Base-by-base conservation (phyloP, 176 grass and related monocot species). In the Oryza glaberrima region DNA sequence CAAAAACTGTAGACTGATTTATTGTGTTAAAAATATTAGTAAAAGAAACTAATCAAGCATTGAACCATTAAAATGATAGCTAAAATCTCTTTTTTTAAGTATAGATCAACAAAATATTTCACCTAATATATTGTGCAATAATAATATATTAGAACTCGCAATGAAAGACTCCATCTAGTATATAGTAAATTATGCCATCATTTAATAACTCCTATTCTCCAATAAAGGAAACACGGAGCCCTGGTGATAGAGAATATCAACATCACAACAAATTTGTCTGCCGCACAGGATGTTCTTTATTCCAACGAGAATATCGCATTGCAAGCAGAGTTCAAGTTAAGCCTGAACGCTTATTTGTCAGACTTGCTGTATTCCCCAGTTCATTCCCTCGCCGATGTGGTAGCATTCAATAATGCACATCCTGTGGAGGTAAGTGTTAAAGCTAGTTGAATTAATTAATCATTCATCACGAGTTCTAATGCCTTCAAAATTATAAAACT, bases 341-440 rank as follows among this genome's bases (percentile, higher is more conserved):
- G 19, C 72, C 10, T 94, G 11, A 90, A 92, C 43, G 68, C 34
- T 2, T 94, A 92, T 71, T 66, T 94, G 70, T 77, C 87, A 7
- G 25, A 92, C 15, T 72, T 94, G 19, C 5, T 69, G 4, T 69
- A 69, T 17, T 88, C 93, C 13, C 93, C 87, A 2, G 90, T 94
- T 4, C 86, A 69, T 11, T 94, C 87, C 77, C 77, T 94, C 0
- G 65, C 84, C 2, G 78, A 94, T 48, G 22, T 94, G 25, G 88
- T 94, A 77, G 85, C 87, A 16, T 95, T 95, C 85, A 90, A 95
- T 61, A 80, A 90, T 1, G 76, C 86, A 13, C 90, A 94, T 46
- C 63, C 40, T 5, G 19, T 79, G 9, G 73, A 88, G 92, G 89
- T 87, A 61, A 51, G 60, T 17, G 12, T 10, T 1, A 46, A 36